Percentiles rank a stretch among this genome's conserved stretches.
Evolutionary conservation across 345 rosid species (phyloP).

Genomic region (Citrus sinensis): DNA sequence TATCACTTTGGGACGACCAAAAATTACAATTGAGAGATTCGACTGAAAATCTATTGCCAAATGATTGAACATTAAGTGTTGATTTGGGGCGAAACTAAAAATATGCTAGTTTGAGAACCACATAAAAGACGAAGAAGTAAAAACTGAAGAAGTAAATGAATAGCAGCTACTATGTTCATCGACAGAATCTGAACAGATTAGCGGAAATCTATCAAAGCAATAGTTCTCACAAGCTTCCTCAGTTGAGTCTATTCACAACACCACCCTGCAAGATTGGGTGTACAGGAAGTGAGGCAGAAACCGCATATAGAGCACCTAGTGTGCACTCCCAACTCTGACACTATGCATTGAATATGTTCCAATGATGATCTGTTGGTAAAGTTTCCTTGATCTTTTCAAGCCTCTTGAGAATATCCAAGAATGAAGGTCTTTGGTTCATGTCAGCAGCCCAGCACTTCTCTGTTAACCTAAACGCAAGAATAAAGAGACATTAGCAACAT

Average conservation of each 20-base stretch:
- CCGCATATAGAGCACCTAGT: neutral
- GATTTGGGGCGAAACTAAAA: neutral
- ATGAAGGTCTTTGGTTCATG: slow-evolving; percentile 84
- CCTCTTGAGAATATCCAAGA: slow-evolving; percentile 88
- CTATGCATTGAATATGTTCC: slow-evolving; percentile 76
- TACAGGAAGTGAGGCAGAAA: neutral
- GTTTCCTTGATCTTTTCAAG: slow-evolving; percentile 86
- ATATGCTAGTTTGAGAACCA: neutral
- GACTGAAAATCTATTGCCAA: neutral
- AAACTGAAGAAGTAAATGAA: neutral
- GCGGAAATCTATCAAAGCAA: slow-evolving; percentile 7
- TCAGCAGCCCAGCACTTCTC: slow-evolving; percentile 85
- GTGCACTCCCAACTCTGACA: neutral
- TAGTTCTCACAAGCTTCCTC: slow-evolving; percentile 12
- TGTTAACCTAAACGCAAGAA: slow-evolving; percentile 47
- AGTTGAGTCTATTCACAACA: slow-evolving; percentile 22
- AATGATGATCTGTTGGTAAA: slow-evolving; percentile 65
- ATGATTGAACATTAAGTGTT: neutral
- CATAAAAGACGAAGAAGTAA: neutral
- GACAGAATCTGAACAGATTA: slow-evolving; percentile 1
- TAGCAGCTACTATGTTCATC: neutral
- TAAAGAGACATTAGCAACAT: slow-evolving; percentile 14
- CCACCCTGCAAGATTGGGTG: slow-evolving; percentile 11
- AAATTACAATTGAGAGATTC: slow-evolving; percentile 12
- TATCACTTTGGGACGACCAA: neutral